Base-by-base conservation (phyloP, 2,329 filamentous ascomycete genomes). In the Aspergillus latus region DNA sequence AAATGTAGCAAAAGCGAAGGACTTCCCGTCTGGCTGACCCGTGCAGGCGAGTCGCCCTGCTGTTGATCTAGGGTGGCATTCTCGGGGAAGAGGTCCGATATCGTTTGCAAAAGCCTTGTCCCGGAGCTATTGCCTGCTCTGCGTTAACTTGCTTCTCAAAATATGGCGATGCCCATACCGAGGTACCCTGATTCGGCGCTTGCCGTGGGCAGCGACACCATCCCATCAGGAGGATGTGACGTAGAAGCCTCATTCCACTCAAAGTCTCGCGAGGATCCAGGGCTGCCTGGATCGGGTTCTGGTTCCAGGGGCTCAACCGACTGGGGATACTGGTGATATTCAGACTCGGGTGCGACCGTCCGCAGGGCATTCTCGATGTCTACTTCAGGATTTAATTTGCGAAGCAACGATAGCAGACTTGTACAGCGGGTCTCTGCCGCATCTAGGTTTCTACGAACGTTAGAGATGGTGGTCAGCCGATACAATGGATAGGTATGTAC, bases 211-310 rank as follows among this genome's bases (percentile, higher is more conserved):
- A 61, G 29, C 3, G 61, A 61, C 34, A 53, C 59, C 60, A 62
- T 61, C 37, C 62, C 62, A 44, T 64, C 58, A 4, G 51, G 52
- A 3, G 28, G 26, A 9, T 51, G 52, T 16, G 50, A 50, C 10
- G 54, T 50, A 3, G 54, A 37, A n/a, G 54, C 34, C 46, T 64
- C 62, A 32, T 53, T 47, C 60, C 60, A 64, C 28, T 62, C 62
- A 28, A 56, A 57, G 21, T 32, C 36, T 37, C 58, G 54, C 5
- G 54, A 32, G 2, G 49, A 43, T 28, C 30, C 34, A 5, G 50
- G 15, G 34, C 39, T 60, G 15, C 55, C 47, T 7, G 4, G 39
- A 6, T 43, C 49, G 45, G 28, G 10, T 10, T 54, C 39, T 8
- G 9, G 1, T 9, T 44, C 16, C 29, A 16, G 49, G 1, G 4